phyloP scores from a whole-genome alignment of 1,139 yeast genomes.

The Debaryomyces fabryi region DNA sequence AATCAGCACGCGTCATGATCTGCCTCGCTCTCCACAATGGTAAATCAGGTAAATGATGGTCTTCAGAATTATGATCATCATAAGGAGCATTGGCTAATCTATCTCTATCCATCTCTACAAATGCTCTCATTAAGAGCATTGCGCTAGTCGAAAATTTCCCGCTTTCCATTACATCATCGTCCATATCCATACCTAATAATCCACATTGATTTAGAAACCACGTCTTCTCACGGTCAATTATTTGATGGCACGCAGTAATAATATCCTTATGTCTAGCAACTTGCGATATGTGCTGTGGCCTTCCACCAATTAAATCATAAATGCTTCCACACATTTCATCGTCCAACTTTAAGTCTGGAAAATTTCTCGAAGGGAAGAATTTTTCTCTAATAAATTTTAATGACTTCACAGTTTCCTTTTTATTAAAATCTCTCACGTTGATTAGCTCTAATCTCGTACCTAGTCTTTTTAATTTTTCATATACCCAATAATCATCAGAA shows the following conservation, averaged over 20 bases:
- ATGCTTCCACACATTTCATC: constrained; percentile 53
- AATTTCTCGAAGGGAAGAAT: constrained; percentile 37
- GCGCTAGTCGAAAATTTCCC: constrained; percentile 81
- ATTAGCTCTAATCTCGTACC: constrained; percentile 78
- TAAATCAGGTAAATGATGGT: constrained; percentile 67
- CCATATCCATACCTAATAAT: constrained; percentile 74
- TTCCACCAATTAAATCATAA: constrained; percentile 76
- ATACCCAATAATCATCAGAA: constrained; percentile 87
- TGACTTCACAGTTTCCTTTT: constrained; percentile 60
- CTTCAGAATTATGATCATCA: constrained; percentile 25
- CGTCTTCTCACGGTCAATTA: constrained; percentile 79
- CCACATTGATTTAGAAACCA: constrained; percentile 89
- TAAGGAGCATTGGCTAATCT: constrained; percentile 31
- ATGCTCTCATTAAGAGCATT: constrained; percentile 71
- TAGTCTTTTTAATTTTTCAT: constrained; percentile 70
- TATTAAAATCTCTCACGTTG: constrained; percentile 66
- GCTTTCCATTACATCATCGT: constrained; percentile 85
- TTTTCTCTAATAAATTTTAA: constrained; percentile 54
- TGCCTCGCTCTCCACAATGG: constrained; percentile 87
- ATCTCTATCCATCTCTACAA: constrained; percentile 66
- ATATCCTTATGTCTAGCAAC: constrained; percentile 70
- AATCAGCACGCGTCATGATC: constrained; percentile 84
- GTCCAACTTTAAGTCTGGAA: constrained; percentile 38
- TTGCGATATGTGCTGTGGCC: constrained; percentile 80
- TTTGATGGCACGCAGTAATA: constrained; percentile 63